phyloP scores from a whole-genome alignment of 2,329 filamentous ascomycete species.

The Fusarium cicatricum region DNA sequence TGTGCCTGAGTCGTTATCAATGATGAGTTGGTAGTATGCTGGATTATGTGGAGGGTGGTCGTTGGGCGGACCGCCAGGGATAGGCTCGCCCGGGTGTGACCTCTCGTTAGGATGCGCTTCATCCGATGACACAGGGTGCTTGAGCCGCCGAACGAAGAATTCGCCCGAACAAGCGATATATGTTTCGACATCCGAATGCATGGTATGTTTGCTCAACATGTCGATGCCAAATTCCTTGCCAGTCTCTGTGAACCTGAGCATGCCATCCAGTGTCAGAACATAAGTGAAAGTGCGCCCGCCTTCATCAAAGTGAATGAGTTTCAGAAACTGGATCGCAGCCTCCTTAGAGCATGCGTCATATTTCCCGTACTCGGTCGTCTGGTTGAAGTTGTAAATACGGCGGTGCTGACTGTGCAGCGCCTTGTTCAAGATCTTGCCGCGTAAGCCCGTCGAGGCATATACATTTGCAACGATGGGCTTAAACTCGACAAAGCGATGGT shows the following conservation, averaged over 20 bases:
- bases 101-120: conserved; percentile 54
- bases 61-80: conserved; percentile 57
- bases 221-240: conserved; percentile 96
- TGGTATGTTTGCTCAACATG: conserved; percentile 91
- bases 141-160: conserved; percentile 83
- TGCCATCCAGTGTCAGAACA: conserved; percentile 84
- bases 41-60: conserved; percentile 55
- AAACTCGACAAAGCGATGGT: conserved; percentile 94
- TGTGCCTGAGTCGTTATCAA: conserved; percentile 95
- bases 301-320: conserved; percentile 85
- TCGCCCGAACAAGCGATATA: conserved; percentile 94
- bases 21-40: conserved; percentile 81
- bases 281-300: conserved; percentile 92
- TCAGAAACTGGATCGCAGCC: conserved; percentile 81
- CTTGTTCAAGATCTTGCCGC: conserved; percentile 82
- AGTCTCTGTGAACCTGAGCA: conserved; percentile 92
- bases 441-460: conserved; percentile 80
- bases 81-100: conserved; percentile 61
- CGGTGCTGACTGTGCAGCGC: conserved; percentile 90
- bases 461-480: conserved; percentile 88
- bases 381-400: conserved; percentile 89
- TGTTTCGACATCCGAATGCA: conserved; percentile 92
- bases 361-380: conserved; percentile 74
- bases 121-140: conserved; percentile 55
- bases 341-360: conserved; percentile 73